Conservation (phyloP, 2,329 filamentous ascomycete genomes). For the Sporothrix globosa region DNA sequence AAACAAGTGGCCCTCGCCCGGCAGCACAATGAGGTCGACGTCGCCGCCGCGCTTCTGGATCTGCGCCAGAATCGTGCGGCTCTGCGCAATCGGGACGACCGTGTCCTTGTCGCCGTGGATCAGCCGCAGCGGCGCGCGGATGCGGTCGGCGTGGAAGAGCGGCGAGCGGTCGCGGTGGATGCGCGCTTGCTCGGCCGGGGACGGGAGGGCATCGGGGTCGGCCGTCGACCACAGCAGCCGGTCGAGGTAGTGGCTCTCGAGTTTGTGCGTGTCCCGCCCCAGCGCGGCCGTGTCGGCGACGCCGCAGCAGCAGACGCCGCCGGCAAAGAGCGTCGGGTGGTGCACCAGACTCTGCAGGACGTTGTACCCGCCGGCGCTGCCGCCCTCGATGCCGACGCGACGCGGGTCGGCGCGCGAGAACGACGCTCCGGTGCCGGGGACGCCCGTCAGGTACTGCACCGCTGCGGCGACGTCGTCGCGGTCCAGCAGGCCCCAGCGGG, state of each 20-base stretch:
- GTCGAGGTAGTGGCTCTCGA: slow-evolving; percentile 58
- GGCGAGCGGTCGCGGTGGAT: slow-evolving; percentile 53
- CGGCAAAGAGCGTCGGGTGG: slow-evolving; percentile 53
- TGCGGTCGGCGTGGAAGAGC: slow-evolving; percentile 52
- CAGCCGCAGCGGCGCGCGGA: slow-evolving; percentile 57
- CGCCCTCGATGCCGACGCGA: slow-evolving; percentile 42
- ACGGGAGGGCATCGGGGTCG: slow-evolving; percentile 34
- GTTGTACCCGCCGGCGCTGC: slow-evolving; percentile 58
- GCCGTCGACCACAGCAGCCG: slow-evolving; percentile 46
- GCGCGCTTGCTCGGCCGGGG: slow-evolving; percentile 47
- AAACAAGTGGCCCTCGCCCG: slow-evolving; percentile 58
- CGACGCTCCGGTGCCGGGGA: slow-evolving; percentile 34
- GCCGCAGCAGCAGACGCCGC: slow-evolving; percentile 55
- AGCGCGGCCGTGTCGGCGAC: slow-evolving; percentile 56
- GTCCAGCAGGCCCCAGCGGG: slow-evolving; percentile 56
- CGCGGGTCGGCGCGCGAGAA: slow-evolving; percentile 4
- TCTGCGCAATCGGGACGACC: slow-evolving; percentile 62
- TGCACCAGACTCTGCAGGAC: slow-evolving; percentile 54
- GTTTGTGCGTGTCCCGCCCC: slow-evolving; percentile 56
- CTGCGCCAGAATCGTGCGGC: slow-evolving; percentile 54
- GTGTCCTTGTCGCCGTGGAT: slow-evolving; percentile 60
- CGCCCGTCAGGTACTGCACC: slow-evolving; percentile 47
- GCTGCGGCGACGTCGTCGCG: slow-evolving; percentile 54
- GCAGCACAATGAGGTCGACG: slow-evolving; percentile 53
- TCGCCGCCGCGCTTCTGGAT: slow-evolving; percentile 48